Conservation (phyloP, 352 stramenopile species). For the Bremia lactucae region DNA sequence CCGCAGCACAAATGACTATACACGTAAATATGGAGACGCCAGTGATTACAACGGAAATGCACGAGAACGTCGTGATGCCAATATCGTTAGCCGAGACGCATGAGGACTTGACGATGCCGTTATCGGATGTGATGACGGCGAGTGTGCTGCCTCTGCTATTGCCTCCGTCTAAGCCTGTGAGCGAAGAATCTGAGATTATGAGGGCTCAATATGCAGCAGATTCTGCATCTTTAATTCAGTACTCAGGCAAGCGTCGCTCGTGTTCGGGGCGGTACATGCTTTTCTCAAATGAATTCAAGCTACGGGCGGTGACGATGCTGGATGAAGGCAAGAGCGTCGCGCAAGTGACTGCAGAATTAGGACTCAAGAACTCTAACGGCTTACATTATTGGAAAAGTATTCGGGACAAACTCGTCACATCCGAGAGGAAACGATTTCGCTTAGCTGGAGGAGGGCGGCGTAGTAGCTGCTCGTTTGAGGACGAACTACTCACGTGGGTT, state of each 20-base stretch:
- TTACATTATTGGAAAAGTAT: slow-evolving; percentile 72
- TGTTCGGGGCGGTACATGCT: slow-evolving; percentile 49
- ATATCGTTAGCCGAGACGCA: background rate
- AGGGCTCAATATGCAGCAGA: background rate
- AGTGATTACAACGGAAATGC: background rate
- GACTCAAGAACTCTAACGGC: slow-evolving; percentile 58
- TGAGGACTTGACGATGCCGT: slow-evolving; percentile 1
- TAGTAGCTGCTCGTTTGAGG: slow-evolving; percentile 66
- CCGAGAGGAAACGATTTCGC: slow-evolving; percentile 67
- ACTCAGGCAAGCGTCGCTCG: slow-evolving; percentile 31
- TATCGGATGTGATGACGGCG: background rate
- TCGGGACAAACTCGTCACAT: slow-evolving; percentile 54
- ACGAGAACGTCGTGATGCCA: background rate
- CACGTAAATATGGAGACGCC: background rate
- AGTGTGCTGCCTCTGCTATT: slow-evolving; percentile 5
- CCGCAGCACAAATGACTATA: background rate
- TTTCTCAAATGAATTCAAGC: slow-evolving; percentile 74
- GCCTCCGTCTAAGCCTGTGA: slow-evolving; percentile 2
- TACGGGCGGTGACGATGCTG: slow-evolving; percentile 54
- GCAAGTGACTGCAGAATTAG: slow-evolving; percentile 51
- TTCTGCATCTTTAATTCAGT: slow-evolving; percentile 7
- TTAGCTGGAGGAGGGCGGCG: slow-evolving; percentile 48
- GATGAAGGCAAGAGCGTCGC: slow-evolving; percentile 55
- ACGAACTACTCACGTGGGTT: slow-evolving; percentile 65
- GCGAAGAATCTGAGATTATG: background rate